Percentiles rank a stretch among this genome's conserved stretches.
Evolutionary conservation across 2,329 filamentous ascomycete genomes (phyloP).

Genomic region (Didymella sp.): DNA sequence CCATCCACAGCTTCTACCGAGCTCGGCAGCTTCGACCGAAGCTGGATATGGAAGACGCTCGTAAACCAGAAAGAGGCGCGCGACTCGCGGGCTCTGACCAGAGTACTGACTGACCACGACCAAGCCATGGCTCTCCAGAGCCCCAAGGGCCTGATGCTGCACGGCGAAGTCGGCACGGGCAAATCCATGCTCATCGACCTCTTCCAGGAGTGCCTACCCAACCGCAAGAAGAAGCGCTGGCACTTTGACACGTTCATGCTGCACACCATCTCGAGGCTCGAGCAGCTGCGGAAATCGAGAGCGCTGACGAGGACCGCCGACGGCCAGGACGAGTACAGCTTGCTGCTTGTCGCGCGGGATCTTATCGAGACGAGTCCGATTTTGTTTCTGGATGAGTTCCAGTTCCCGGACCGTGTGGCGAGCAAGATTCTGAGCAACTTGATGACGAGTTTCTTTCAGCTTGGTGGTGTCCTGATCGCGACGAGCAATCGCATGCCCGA

Average conservation of each 20-base stretch:
- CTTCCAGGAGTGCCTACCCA: conserved; percentile 79
- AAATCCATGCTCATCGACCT: conserved; percentile 87
- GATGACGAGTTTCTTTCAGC: conserved; percentile 80
- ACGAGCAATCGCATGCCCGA: conserved; percentile 86
- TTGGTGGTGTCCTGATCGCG: conserved; percentile 80
- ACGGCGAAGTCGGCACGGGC: conserved; percentile 82
- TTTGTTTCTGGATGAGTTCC: conserved; percentile 82
- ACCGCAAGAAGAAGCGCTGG: conserved; percentile 74
- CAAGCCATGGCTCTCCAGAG: conserved; percentile 74
- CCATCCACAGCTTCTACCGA: conserved; percentile 28
- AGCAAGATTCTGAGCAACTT: conserved; percentile 81
- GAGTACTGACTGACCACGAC: conserved; percentile 73
- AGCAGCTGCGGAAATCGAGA: conserved; percentile 63
- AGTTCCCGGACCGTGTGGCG: conserved; percentile 77
- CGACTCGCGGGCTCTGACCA: conserved; percentile 67
- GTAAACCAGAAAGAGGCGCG: conserved; percentile 62
- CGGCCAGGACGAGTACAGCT: conserved; percentile 66
- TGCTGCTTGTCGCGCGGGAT: conserved; percentile 77
- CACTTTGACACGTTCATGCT: conserved; percentile 91
- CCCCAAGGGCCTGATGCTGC: conserved; percentile 76
- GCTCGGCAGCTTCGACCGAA: conserved; percentile 35
- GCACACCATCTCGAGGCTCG: conserved; percentile 74
- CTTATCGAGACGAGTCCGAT: conserved; percentile 77
- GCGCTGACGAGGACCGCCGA: conserved; percentile 22
- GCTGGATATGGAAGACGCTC: conserved; percentile 63